Conservation (phyloP, 257 asterid species). For the Solanum chiquidenum region DNA sequence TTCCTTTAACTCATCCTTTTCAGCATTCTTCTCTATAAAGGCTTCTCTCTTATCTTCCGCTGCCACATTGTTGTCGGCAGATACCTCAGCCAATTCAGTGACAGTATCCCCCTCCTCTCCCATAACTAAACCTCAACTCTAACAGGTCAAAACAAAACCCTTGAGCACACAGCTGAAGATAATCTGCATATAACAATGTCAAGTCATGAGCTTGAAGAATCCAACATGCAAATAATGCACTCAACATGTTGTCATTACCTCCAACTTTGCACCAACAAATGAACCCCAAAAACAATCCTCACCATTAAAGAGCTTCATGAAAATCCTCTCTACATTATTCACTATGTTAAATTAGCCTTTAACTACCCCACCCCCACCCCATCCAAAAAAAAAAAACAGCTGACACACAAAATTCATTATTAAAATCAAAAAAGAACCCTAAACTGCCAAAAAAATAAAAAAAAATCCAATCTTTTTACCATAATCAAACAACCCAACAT, state of each 20-base stretch:
- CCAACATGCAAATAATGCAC: neutral
- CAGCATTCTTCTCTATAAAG: conserved; percentile 2
- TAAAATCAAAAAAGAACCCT: neutral
- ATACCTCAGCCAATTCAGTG: conserved; percentile 31
- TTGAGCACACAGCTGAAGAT: neutral
- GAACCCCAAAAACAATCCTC: neutral
- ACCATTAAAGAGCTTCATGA: neutral
- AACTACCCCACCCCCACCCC: neutral
- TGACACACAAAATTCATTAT: neutral
- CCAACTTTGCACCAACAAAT: neutral
- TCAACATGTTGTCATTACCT: neutral
- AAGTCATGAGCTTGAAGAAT: neutral
- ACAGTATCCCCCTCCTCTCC: conserved; percentile 50
- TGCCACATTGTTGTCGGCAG: conserved; percentile 20
- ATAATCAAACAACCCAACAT: neutral
- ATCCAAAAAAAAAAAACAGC: neutral
- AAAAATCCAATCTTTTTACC: neutral
- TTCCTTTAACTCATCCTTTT: neutral
- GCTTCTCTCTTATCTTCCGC: neutral
- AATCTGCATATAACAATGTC: neutral
- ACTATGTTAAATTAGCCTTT: neutral
- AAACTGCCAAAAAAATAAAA: neutral
- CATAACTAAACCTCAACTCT: conserved; percentile 17
- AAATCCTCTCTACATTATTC: neutral
- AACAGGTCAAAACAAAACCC: neutral